Percentiles rank a stretch among this genome's conserved stretches.
phyloP scores from a whole-genome alignment of 305 asterid species.

The Fraxinus nigra region DNA sequence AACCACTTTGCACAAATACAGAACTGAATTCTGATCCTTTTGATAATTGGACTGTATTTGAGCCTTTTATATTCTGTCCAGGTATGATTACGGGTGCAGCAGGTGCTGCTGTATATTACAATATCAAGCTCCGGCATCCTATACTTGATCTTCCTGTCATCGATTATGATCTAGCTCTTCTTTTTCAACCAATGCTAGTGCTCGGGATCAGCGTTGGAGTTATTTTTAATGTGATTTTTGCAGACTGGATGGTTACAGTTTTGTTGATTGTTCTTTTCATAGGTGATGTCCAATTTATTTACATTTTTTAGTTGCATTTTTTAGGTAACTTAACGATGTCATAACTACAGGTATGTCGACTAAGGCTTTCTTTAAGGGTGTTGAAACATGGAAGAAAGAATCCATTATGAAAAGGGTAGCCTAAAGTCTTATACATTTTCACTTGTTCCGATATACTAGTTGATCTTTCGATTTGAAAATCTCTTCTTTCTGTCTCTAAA shows the following conservation, averaged over 20 bases:
- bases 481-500: slow-evolving; percentile 1
- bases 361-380: slow-evolving; percentile 69
- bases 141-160: slow-evolving; percentile 56
- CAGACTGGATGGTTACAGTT: slow-evolving; percentile 67
- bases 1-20: not conserved
- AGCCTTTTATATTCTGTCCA: slow-evolving; percentile 18
- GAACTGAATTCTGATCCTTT: not conserved
- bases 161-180: slow-evolving; percentile 62
- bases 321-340: slow-evolving; percentile 10
- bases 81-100: slow-evolving; percentile 77
- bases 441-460: not conserved
- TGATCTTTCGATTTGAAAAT: not conserved
- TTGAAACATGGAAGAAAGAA: slow-evolving; percentile 79
- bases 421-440: not conserved
- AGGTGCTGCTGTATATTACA: slow-evolving; percentile 54
- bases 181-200: slow-evolving; percentile 67
- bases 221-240: slow-evolving; percentile 51
- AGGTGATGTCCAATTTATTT: slow-evolving; percentile 32
- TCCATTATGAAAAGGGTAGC: slow-evolving; percentile 61
- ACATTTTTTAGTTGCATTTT: slow-evolving; percentile 8
- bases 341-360: slow-evolving; percentile 53
- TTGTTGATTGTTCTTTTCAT: slow-evolving; percentile 54
- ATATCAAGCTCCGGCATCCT: slow-evolving; percentile 62
- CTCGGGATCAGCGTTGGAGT: slow-evolving; percentile 67
- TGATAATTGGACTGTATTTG: not conserved